A percentile compares a stretch with the other conserved stretches of the same genome.
Conservation (phyloP, 2,329 filamentous ascomycete species). For the Exophiala aquamarina region DNA sequence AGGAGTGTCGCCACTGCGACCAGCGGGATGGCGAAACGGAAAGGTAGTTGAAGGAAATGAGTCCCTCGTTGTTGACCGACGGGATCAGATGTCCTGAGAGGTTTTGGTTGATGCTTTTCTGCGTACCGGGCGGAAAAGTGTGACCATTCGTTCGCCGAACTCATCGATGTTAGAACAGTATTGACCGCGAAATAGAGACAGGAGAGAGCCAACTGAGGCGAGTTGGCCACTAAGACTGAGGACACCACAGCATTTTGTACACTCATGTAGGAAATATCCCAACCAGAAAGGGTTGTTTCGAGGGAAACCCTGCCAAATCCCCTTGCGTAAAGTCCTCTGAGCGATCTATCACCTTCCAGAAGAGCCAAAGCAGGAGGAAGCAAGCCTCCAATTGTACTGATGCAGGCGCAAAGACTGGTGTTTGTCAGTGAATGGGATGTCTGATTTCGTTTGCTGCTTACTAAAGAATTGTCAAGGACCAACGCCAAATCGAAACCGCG, state of each 20-base stretch:
- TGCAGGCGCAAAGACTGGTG: background rate
- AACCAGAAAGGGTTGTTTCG: conserved; percentile 12
- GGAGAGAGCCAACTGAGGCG: conserved; percentile 35
- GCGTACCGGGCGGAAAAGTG: conserved; percentile 32
- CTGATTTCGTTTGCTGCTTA: background rate
- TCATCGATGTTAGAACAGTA: conserved; percentile 43
- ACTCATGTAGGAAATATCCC: conserved; percentile 3
- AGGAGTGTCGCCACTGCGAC: conserved; percentile 30
- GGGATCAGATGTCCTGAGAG: conserved; percentile 38
- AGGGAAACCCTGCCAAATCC: conserved; percentile 16
- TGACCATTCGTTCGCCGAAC: conserved; percentile 49
- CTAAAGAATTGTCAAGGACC: background rate
- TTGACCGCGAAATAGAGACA: conserved; percentile 37
- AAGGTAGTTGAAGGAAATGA: conserved; percentile 42
- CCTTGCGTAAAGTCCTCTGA: conserved; percentile 1
- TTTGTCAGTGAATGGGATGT: background rate
- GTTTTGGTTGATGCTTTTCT: conserved; percentile 30
- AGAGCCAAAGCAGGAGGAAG: background rate
- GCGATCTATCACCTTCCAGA: background rate
- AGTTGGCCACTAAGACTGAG: conserved; percentile 32
- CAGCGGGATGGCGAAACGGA: conserved; percentile 37
- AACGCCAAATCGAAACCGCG: background rate
- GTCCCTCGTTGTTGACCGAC: conserved; percentile 36
- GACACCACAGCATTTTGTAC: background rate
- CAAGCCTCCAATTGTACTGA: background rate